Conservation (phyloP, 164 flowering plant genomes). For the Liriodendron chinense region DNA sequence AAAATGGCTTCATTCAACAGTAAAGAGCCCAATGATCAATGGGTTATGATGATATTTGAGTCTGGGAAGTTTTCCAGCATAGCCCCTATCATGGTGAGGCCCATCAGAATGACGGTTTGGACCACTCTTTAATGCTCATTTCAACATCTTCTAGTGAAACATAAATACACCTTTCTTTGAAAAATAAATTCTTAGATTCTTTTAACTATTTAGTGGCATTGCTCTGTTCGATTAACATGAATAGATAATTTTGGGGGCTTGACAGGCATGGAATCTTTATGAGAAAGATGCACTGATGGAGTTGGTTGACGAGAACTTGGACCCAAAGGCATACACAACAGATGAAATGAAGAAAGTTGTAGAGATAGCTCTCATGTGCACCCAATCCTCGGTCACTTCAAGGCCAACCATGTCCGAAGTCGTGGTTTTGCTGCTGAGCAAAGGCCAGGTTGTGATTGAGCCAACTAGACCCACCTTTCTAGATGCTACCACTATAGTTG, state of each 20-base stretch:
- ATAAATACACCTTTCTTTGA: too few species aligned
- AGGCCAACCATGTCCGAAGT: conserved; percentile 59
- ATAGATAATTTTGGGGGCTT: not conserved
- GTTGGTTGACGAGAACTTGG: conserved; percentile 39
- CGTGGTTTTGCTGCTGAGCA: conserved; percentile 28
- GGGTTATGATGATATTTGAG: too few species aligned
- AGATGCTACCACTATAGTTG: conserved; percentile 17
- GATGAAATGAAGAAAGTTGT: conserved; percentile 33
- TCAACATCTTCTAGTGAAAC: too few species aligned
- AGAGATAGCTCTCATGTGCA: conserved; percentile 45
- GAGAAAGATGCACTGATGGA: conserved; percentile 30
- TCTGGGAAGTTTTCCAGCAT: too few species aligned
- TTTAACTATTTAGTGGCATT: too few species aligned
- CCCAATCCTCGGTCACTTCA: conserved; percentile 30
- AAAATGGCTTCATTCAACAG: too few species aligned
- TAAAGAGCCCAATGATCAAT: too few species aligned
- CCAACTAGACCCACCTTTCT: conserved; percentile 28
- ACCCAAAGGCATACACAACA: conserved; percentile 21
- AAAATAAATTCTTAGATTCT: too few species aligned
- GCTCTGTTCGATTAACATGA: too few species aligned
- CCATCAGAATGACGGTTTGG: too few species aligned
- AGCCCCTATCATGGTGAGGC: too few species aligned
- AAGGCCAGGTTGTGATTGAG: conserved; percentile 2
- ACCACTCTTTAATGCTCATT: too few species aligned
- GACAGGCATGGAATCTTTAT: conserved; percentile 35